Base-by-base conservation (phyloP, 2,329 filamentous ascomycete genomes). In the Domatiomyces catenatus region DNA sequence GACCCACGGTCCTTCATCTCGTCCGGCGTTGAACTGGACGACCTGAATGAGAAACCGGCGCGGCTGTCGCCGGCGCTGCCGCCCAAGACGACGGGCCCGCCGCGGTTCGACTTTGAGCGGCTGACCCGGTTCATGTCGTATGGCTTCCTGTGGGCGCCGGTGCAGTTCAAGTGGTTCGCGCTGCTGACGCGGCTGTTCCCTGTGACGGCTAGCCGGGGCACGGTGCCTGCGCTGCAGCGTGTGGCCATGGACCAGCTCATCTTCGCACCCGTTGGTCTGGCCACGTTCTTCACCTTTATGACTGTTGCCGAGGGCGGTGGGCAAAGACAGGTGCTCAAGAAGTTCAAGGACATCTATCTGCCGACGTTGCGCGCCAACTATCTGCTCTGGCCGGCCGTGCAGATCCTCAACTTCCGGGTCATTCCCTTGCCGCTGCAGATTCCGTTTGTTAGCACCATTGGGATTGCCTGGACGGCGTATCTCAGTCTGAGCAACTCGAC, bases 391-490 rank as follows among this genome's bases (percentile, higher is more conserved):
- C 92, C 92, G 20, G 80, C 85, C 5, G 92, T 98, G 44, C 92
- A 98, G 71, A 81, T 96, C 56, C 77, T 98, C 70, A 98, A 98
- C 73, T 98, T 98, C 71, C 79, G 90, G 26, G 66, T 96, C 59
- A 87, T 98, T 74, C 92, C 92, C 12, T 83, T 96, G 49, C 89
- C 94, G 64, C 94, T 92, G 67, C 92, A 98, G 68, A 84, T 98
- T 68, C 90, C 90, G 0, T 96, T 98, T 64, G 90, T 95, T 7
- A 95, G 90, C 15, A 93, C 86, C 7, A 71, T 98, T 50, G 90
- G 90, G 75, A 96, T 96, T 61, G 88, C 88, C 32, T 96, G 90
- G 92, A 96, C 92, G 8, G 90, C 89, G 18, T 98, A 95, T 67
- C 79, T 98, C 8, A 95, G 89, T 2, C 76, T 98, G 48, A 86